Conservation (phyloP, 768 basidiomycete species). For the Boletus barrowsii region DNA sequence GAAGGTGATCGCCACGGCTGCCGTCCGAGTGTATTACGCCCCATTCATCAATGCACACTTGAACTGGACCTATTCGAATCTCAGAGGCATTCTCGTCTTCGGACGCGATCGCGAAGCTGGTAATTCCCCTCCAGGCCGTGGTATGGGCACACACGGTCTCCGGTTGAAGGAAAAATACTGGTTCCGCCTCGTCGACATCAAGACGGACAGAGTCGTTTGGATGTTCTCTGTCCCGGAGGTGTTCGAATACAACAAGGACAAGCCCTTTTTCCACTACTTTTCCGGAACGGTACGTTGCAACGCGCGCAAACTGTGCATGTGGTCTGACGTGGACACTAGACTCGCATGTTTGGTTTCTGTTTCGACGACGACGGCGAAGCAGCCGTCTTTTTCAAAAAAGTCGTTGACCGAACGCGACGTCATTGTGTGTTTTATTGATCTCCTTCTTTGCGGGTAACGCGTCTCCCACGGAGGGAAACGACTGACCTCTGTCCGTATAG, state of each 20-base stretch:
- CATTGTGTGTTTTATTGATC: constrained; percentile 23
- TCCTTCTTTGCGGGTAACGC: not conserved
- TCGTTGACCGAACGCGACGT: constrained; percentile 49
- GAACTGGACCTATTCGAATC: constrained; percentile 59
- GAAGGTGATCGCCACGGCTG: constrained; percentile 50
- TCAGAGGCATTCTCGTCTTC: constrained; percentile 60
- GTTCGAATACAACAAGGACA: constrained; percentile 75
- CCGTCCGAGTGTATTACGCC: constrained; percentile 61
- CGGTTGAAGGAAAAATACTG: constrained; percentile 43
- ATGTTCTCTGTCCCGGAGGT: constrained; percentile 58
- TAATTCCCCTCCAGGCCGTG: constrained; percentile 19
- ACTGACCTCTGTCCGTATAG: constrained; percentile 9
- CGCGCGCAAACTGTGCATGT: not conserved
- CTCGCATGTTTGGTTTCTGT: constrained; percentile 52
- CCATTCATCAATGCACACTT: constrained; percentile 43
- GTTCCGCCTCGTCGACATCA: constrained; percentile 63
- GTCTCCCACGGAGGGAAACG: not conserved
- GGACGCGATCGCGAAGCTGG: constrained; percentile 34
- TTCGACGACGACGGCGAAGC: constrained; percentile 64
- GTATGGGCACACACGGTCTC: constrained; percentile 19
- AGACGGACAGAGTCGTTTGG: constrained; percentile 61
- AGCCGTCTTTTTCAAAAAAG: constrained; percentile 56
- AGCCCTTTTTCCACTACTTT: constrained; percentile 91
- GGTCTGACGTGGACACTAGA: constrained; percentile 10
- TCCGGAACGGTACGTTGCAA: constrained; percentile 65